Evolutionary conservation across 2,329 filamentous ascomycete genomes (phyloP), one percentile per base, ranked within the genome.

Genomic region (Clarireedia homoeocarpa): DNA sequence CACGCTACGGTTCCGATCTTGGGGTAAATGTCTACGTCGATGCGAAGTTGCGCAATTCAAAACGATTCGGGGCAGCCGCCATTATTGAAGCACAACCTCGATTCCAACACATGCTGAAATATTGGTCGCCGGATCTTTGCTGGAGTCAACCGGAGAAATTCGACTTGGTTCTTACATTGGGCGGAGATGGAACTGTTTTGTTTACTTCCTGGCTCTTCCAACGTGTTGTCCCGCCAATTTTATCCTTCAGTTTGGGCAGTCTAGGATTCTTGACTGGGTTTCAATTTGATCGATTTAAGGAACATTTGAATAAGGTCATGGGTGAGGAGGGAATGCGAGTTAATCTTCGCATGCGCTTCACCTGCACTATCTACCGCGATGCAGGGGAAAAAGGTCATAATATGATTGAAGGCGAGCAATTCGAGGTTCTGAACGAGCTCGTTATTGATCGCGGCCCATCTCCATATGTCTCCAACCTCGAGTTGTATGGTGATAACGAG

Each of bases 1-100:
- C 94, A 12, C 84, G 94, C 48, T 96, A 99, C 70, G 90, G 90
- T 45, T 90, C 83, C 53, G 85, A 94, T 60, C 70, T 94, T n/a
- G 94, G 94, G 14, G 88, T 99, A 53, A 96, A 92, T 66, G 94
- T 99, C 61, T 97, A 95, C 69, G 94, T 99, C n/a, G 94, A 99
- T 71, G 88, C 91, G 62, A 97, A 99, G 74, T 78, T 99, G 59
- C 85, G 85, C 65, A 84, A 84, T 65, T 95, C 91, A 5, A 91
- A 89, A 71, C 88, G 94, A 51, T 99, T 99, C 70, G 84, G 91
- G 66, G 83, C 88, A 2, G 73, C 83, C 4, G 82, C 83, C 30
- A 78, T 99, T 54, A 65, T 92, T 6, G 82, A 83, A 45, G 82
- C 88, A 66, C 84, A 97, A 65, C 77, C 84, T 10, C 84, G 86